These are phyloP conservation scores for Globisporangium cederbergense DNA, from an alignment of 352 stramenopile species.

Conservation along the genomic window DNA sequence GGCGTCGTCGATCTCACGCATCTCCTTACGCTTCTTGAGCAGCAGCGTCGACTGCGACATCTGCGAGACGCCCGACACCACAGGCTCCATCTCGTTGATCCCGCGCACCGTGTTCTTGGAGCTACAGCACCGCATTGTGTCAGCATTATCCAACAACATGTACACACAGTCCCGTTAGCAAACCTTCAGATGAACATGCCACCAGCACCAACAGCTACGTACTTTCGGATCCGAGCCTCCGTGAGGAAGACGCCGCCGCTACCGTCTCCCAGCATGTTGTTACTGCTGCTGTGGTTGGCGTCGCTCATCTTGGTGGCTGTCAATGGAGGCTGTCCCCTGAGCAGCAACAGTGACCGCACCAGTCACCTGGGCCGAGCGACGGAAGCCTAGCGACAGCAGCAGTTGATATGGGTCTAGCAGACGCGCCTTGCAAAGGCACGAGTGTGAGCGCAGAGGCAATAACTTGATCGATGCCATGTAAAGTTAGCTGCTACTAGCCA, in stretches of 20 bases:
- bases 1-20: conserved; percentile 90
- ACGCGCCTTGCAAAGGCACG: too few species aligned
- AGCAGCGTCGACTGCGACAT: conserved; percentile 90
- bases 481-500: conserved; percentile 1
- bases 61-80: conserved; percentile 82
- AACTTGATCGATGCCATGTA: neutral
- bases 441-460: neutral
- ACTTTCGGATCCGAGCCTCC: conserved; percentile 49
- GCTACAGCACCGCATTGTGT: conserved; percentile 14
- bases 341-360: neutral
- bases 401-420: too few species aligned
- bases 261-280: conserved; percentile 39
- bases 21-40: conserved; percentile 92
- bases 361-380: neutral
- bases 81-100: conserved; percentile 68
- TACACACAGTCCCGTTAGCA: neutral
- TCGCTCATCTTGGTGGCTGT: conserved; percentile 10
- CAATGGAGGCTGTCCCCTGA: neutral
- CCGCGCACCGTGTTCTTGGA: conserved; percentile 45
- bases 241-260: conserved; percentile 70
- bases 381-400: neutral
- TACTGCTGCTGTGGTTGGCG: conserved; percentile 14
- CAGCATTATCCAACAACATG: neutral
- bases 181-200: neutral
- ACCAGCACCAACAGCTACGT: neutral